Conservation (phyloP, 257 asterid species). For the Plantago ovata region DNA sequence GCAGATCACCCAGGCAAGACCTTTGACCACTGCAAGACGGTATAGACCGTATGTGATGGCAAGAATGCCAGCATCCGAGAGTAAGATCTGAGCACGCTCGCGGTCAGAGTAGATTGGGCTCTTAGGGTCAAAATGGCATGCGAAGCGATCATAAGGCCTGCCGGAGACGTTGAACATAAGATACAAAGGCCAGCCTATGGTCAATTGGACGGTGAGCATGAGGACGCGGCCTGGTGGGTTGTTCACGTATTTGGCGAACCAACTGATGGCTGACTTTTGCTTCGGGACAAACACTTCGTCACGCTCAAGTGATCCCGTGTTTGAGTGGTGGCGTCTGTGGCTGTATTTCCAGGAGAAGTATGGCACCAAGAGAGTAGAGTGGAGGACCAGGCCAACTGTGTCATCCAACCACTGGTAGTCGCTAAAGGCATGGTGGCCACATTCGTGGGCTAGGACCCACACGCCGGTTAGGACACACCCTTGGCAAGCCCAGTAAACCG, state of each 20-base stretch:
- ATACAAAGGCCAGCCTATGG: conserved; percentile 82
- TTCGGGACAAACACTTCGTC: conserved; percentile 84
- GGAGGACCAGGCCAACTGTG: conserved; percentile 34
- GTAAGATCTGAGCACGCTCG: conserved; percentile 57
- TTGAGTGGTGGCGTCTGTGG: conserved; percentile 60
- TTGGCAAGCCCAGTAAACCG: conserved; percentile 59
- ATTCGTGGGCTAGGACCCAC: conserved; percentile 50
- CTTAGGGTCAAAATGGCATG: conserved; percentile 68
- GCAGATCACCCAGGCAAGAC: conserved; percentile 53
- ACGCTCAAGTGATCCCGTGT: conserved; percentile 71
- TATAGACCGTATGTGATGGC: conserved; percentile 42
- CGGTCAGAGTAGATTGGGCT: conserved; percentile 74
- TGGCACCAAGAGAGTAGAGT: conserved; percentile 41
- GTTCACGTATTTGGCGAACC: conserved; percentile 45
- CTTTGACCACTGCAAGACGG: conserved; percentile 48
- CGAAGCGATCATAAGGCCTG: conserved; percentile 61
- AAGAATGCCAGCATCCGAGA: conserved; percentile 61
- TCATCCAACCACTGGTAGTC: conserved; percentile 16
- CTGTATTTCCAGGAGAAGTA: conserved; percentile 49
- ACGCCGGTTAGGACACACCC: conserved; percentile 72
- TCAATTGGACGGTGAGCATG: conserved; percentile 42
- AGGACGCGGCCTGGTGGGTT: conserved; percentile 66
- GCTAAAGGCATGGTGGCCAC: conserved; percentile 18
- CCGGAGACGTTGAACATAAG: conserved; percentile 68
- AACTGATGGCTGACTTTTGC: conserved; percentile 33